Evolutionary conservation across 177 flowering plant genomes (phyloP), one percentile per base, ranked within the genome.

Genomic region (Vitis hybrid): DNA sequence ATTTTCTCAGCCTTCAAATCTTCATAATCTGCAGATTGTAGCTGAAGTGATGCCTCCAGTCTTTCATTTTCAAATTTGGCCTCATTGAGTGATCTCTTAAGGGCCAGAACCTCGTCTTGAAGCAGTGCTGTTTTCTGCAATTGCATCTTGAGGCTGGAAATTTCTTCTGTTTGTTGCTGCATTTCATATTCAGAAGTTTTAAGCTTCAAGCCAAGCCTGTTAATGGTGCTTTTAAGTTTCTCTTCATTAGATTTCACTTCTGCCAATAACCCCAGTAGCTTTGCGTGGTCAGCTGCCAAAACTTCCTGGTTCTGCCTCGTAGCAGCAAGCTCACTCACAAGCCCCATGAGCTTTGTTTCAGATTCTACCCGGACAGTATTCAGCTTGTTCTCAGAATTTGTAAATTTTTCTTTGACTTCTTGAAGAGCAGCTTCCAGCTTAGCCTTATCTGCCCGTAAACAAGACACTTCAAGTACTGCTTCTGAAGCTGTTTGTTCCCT

Each of bases 391-490:
- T 76, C 80, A 31, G 71, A 69, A 14, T 45, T 19, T 29, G 72
- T 72, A 12, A 76, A 71, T 67, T 75, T 81, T 51, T 49, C 76
- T 62, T 73, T 75, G 52, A 60, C 76, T 63, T 85, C 83, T 69
- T 75, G 74, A 63, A 77, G 68, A 60, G 77, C 60, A 75, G 22
- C 70, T 71, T 79, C 80, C 45, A 83, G 71, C 64, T 79, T 79
- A 9, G 71, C 70, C 67, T 83, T 85, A 50, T 83, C 81, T 39
- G 78, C 79, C 48, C 73, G 79, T 68, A 83, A 75, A 61, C 60
- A 71, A 58, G 84, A 79, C 14, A 81, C 74, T 77, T 85, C 82
- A 55, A 76, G 77, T 29, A 81, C 76, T 57, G 84, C 82, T 62
- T 81, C 78, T 49, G 79, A 74, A 65, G 78, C 80, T 67, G 31